Conservation (phyloP, 441 rosid species). For the Euphorbia schlechtendalii region DNA sequence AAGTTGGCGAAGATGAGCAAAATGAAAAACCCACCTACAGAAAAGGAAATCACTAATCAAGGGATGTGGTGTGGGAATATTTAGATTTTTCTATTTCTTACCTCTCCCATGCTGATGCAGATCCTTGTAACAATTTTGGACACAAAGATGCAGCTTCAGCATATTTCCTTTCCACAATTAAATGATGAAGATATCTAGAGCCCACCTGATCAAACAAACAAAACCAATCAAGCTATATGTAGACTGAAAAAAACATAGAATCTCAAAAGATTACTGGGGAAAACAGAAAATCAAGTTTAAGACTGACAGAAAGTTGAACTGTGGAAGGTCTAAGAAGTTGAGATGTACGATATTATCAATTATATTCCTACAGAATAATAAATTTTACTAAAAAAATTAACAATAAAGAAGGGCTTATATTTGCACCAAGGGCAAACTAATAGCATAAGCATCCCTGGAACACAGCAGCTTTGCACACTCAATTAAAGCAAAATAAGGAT, state of each 20-base stretch:
- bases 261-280: conserved; percentile 2
- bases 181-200: conserved; percentile 96
- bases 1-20: conserved; percentile 98
- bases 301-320: background rate
- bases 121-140: conserved; percentile 89
- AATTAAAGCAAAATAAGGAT: background rate
- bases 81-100: conserved; percentile 26
- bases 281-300: conserved; percentile 6
- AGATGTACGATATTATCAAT: too few species aligned
- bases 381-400: too few species aligned
- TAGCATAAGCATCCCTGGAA: conserved; percentile 7
- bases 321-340: too few species aligned
- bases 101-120: conserved; percentile 99
- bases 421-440: background rate
- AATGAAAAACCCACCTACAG: conserved; percentile 97
- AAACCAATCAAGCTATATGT: conserved; percentile 8
- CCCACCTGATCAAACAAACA: conserved; percentile 63
- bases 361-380: too few species aligned
- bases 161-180: conserved; percentile 96
- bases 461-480: background rate
- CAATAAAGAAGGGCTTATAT: background rate
- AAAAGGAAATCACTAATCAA: conserved; percentile 29
- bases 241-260: conserved; percentile 7
- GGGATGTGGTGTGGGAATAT: conserved; percentile 16
- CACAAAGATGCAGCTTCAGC: conserved; percentile 98